phyloP scores from a whole-genome alignment of 208 protist genomes.

The Trypanosoma lewisi region DNA sequence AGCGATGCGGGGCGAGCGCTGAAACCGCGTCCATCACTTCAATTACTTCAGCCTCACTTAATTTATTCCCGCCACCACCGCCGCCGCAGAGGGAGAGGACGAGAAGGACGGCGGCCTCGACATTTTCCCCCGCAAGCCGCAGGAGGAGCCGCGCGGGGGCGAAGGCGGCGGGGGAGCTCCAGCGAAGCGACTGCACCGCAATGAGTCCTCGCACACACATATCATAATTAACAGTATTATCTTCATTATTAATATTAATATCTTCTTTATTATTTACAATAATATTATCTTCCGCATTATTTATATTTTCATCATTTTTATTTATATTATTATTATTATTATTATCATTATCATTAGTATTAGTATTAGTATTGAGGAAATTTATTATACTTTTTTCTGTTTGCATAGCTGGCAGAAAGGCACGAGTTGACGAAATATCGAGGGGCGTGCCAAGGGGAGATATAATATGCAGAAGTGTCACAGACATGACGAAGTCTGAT shows the following conservation, averaged over 20 bases:
- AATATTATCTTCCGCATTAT: too few relatives aligned
- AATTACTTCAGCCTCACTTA: slow-evolving; percentile 2
- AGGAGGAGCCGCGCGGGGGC: background rate
- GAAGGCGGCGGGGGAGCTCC: background rate
- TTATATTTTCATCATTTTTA: too few relatives aligned
- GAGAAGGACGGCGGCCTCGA: slow-evolving; percentile 12
- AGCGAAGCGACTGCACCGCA: slow-evolving; percentile 1
- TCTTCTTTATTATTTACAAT: too few relatives aligned
- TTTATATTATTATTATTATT: too few relatives aligned
- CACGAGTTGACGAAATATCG: background rate
- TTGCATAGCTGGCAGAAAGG: background rate
- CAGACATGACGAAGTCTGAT: slow-evolving; percentile 4
- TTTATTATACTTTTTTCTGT: background rate
- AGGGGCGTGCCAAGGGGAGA: background rate
- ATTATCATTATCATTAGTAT: too few relatives aligned
- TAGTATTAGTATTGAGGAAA: background rate
- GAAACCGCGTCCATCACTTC: slow-evolving; percentile 18
- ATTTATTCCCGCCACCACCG: background rate
- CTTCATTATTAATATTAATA: too few relatives aligned
- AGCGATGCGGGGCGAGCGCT: slow-evolving; percentile 18
- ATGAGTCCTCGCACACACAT: slow-evolving; percentile 6
- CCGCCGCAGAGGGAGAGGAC: background rate
- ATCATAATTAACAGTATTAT: too few relatives aligned
- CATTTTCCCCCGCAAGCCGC: background rate
- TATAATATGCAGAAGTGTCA: slow-evolving; percentile 17